Evolutionary conservation across 305 asterid species (phyloP).

Genomic region (Fraxinus angustifolia): DNA sequence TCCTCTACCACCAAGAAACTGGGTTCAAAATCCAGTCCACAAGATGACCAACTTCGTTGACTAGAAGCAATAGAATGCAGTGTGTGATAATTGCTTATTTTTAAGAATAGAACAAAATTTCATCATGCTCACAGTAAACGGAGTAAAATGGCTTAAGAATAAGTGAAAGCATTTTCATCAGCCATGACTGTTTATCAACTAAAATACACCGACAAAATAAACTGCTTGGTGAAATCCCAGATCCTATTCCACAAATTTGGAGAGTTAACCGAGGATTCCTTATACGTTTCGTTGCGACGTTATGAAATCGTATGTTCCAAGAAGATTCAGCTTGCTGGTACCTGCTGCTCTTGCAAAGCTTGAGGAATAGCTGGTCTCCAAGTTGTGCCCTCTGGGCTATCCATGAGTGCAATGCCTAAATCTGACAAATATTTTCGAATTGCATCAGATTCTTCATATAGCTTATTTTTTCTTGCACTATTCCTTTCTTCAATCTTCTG

Average conservation of each 20-base stretch:
- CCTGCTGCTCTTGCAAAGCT: slow-evolving; percentile 60
- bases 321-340: slow-evolving; percentile 28
- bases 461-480: slow-evolving; percentile 68
- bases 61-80: background rate
- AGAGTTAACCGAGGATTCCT: background rate
- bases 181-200: background rate
- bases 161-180: background rate
- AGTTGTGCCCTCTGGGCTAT: slow-evolving; percentile 81
- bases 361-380: slow-evolving; percentile 96
- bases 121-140: background rate
- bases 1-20: background rate
- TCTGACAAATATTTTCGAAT: slow-evolving; percentile 73
- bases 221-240: background rate
- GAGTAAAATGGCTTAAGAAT: background rate
- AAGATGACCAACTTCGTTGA: background rate
- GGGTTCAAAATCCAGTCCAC: background rate
- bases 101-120: background rate
- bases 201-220: background rate
- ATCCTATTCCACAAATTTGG: background rate
- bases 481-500: slow-evolving; percentile 72
- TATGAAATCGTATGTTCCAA: background rate
- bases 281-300: background rate
- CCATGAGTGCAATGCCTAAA: slow-evolving; percentile 87
- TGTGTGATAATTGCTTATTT: background rate
- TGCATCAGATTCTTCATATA: slow-evolving; percentile 74